A percentile compares a stretch with the other conserved stretches of the same genome.
phyloP scores from a whole-genome alignment of 2,329 filamentous ascomycete genomes.

The Fusarium staphyleae region DNA sequence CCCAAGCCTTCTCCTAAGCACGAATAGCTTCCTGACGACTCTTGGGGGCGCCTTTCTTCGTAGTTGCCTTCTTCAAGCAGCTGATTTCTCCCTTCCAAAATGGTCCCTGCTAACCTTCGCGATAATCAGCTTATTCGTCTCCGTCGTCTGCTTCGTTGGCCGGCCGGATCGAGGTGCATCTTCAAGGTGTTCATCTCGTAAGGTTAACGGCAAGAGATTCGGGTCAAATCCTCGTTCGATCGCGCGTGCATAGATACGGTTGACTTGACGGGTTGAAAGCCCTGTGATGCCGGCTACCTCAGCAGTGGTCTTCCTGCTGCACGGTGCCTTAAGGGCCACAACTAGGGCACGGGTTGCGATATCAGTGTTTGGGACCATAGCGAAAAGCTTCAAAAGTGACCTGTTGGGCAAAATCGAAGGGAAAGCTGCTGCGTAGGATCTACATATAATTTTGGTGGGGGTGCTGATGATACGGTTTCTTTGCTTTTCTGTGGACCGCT shows the following conservation, averaged over 20 bases:
- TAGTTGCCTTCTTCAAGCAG: no score
- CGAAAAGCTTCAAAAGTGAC: no score
- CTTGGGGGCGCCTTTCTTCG: no score
- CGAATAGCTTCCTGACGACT: no score
- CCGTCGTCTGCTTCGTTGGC: neutral
- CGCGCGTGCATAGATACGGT: conserved; percentile 11
- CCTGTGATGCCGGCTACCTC: conserved; percentile 1
- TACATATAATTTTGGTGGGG: neutral
- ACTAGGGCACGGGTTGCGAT: conserved; percentile 11
- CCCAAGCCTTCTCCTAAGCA: no score
- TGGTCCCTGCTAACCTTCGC: no score
- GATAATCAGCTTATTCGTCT: neutral
- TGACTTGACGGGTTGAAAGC: neutral
- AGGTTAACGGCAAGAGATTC: neutral
- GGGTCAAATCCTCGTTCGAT: conserved; percentile 16
- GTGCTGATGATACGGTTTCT: neutral
- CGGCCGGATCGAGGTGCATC: conserved; percentile 1
- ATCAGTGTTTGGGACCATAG: neutral
- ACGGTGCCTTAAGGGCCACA: neutral
- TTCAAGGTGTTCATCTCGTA: conserved; percentile 3
- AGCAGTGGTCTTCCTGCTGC: neutral
- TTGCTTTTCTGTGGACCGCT: neutral
- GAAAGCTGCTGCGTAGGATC: neutral
- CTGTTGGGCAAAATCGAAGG: neutral
- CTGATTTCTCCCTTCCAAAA: no score